phyloP scores from a whole-genome alignment of 352 stramenopile species.

The Phytopythium cucurbitacearum region DNA sequence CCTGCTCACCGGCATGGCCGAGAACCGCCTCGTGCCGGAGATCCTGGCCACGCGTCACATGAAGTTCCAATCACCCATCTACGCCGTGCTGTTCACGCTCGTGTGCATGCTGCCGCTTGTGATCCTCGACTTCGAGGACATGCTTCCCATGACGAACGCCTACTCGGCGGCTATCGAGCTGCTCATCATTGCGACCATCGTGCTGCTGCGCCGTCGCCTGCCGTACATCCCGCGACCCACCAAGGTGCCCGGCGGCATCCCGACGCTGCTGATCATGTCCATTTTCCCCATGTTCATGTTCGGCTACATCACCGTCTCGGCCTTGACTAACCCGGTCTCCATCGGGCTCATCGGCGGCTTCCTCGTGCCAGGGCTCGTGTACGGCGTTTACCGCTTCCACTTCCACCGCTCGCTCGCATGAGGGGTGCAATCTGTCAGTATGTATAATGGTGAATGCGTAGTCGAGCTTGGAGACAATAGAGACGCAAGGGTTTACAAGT shows the following conservation, averaged over 20 bases:
- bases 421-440: background rate
- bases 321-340: conserved; percentile 22
- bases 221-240: conserved; percentile 68
- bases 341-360: conserved; percentile 27
- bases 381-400: conserved; percentile 20
- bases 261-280: conserved; percentile 25
- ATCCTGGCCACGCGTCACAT: conserved; percentile 55
- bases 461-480: no score
- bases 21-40: conserved; percentile 78
- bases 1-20: conserved; percentile 73
- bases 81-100: conserved; percentile 29
- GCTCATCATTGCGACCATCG: conserved; percentile 87
- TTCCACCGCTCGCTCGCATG: conserved; percentile 16
- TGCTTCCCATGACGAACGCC: conserved; percentile 89
- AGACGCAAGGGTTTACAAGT: no score
- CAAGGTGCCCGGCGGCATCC: conserved; percentile 40
- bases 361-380: conserved; percentile 32
- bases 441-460: no score
- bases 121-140: conserved; percentile 55
- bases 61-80: conserved; percentile 30
- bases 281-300: conserved; percentile 38
- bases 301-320: conserved; percentile 46
- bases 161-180: conserved; percentile 84
- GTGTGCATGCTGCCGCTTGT: conserved; percentile 36
- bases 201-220: conserved; percentile 77